These are phyloP conservation scores for Plectosphaerella cucumerina DNA, from an alignment of 2,329 filamentous ascomycete genomes.

Conservation along the genomic window DNA sequence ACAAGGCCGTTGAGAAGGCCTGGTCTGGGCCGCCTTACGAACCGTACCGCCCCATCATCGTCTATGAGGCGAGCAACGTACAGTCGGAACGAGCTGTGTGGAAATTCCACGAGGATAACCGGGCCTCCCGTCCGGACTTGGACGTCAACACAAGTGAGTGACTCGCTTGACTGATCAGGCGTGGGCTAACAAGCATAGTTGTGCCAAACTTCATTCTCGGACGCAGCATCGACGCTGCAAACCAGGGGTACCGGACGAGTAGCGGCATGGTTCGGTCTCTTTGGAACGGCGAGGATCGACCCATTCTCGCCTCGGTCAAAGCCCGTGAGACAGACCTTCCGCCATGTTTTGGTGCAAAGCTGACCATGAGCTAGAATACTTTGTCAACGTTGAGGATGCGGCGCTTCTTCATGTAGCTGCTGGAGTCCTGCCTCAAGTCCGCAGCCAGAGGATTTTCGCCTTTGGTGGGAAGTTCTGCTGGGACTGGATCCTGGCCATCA, in stretches of 20 bases:
- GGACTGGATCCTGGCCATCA: conserved; percentile 31
- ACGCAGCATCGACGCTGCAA: conserved; percentile 9
- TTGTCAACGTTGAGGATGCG: conserved; percentile 41
- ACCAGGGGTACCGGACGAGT: conserved; percentile 18
- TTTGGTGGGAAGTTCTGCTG: conserved; percentile 43
- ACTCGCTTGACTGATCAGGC: not conserved
- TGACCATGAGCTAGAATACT: conserved; percentile 29
- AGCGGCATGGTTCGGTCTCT: conserved; percentile 13
- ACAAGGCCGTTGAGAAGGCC: conserved; percentile 23
- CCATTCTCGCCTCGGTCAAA: not conserved
- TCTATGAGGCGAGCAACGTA: conserved; percentile 35
- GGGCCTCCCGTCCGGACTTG: conserved; percentile 8
- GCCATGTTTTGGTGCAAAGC: not conserved
- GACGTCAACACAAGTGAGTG: conserved; percentile 6
- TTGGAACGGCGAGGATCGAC: conserved; percentile 13
- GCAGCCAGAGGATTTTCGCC: conserved; percentile 48
- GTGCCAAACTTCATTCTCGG: conserved; percentile 24
- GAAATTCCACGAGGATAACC: conserved; percentile 29
- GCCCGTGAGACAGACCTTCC: not conserved
- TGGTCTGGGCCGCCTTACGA: conserved; percentile 31
- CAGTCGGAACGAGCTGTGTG: conserved; percentile 31
- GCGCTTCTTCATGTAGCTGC: conserved; percentile 50
- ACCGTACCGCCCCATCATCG: conserved; percentile 15
- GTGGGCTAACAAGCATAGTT: conserved; percentile 21
- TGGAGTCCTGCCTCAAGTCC: conserved; percentile 37